A percentile compares a stretch with the other conserved stretches of the same genome.
Evolutionary conservation across 2,329 filamentous ascomycete species (phyloP).

Genomic region (Cladosporium sp.): DNA sequence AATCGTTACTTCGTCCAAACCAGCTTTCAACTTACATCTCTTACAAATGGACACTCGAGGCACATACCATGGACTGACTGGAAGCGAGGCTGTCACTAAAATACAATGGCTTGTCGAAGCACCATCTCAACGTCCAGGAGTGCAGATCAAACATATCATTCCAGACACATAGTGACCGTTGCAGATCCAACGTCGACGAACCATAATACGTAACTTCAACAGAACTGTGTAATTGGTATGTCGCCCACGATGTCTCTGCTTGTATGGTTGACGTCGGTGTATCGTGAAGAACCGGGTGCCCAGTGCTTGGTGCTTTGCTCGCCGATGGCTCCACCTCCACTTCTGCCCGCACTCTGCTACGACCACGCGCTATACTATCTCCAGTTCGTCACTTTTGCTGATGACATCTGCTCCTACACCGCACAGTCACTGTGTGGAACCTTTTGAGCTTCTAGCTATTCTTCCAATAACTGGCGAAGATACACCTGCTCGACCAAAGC

Average conservation of each 20-base stretch:
- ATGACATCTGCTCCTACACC: slow-evolving; percentile 1
- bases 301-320: neutral
- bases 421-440: neutral
- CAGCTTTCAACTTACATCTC: too few relatives aligned
- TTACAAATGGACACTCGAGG: too few relatives aligned
- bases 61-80: too few relatives aligned
- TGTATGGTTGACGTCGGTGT: neutral
- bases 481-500: neutral
- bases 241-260: neutral
- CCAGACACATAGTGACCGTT: neutral
- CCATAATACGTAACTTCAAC: neutral
- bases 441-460: neutral
- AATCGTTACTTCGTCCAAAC: too few relatives aligned
- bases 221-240: neutral
- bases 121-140: neutral
- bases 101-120: too few relatives aligned
- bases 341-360: slow-evolving; percentile 8
- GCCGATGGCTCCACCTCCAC: slow-evolving; percentile 14
- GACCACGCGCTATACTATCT: neutral
- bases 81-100: too few relatives aligned
- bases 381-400: neutral
- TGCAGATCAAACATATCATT: neutral
- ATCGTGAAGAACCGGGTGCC: slow-evolving; percentile 16
- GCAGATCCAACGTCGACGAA: neutral
- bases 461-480: neutral